Conservation (phyloP, 2,329 filamentous ascomycete genomes). For the Arthrobotrys sphaeroides region DNA sequence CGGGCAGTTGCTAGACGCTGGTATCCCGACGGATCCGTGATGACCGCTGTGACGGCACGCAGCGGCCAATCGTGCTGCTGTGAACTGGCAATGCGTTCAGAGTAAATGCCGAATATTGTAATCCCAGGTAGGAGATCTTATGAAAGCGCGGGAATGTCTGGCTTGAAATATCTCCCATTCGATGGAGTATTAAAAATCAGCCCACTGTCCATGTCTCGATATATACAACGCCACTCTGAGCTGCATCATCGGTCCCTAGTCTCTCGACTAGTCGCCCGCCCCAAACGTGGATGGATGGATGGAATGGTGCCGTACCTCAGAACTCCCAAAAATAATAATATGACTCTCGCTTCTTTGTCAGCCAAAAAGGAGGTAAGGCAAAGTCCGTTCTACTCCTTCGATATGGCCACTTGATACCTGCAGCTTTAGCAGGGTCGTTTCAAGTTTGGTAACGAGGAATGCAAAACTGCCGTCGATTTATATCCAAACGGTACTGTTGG, state of each 20-base stretch:
- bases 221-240: neutral
- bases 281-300: neutral
- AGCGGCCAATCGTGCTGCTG: no score
- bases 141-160: neutral
- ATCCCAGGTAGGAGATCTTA: neutral
- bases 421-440: conserved; percentile 10
- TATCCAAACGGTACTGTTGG: neutral
- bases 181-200: neutral
- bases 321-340: conserved; percentile 50
- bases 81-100: no score
- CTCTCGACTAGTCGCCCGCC: conserved; percentile 3
- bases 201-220: neutral
- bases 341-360: conserved; percentile 7
- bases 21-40: conserved; percentile 33
- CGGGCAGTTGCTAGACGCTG: neutral
- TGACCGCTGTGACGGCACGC: neutral
- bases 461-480: neutral
- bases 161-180: neutral
- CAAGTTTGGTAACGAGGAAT: conserved; percentile 45
- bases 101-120: neutral
- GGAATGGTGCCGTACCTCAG: conserved; percentile 41
- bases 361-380: neutral
- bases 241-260: conserved; percentile 5
- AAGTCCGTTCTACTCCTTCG: conserved; percentile 1
- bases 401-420: conserved; percentile 1